Percentiles rank a stretch among this genome's conserved stretches.
These are phyloP conservation scores for Fagopyrum homotropicum DNA, from an alignment of 148 eudicot species.

Conservation along the genomic window DNA sequence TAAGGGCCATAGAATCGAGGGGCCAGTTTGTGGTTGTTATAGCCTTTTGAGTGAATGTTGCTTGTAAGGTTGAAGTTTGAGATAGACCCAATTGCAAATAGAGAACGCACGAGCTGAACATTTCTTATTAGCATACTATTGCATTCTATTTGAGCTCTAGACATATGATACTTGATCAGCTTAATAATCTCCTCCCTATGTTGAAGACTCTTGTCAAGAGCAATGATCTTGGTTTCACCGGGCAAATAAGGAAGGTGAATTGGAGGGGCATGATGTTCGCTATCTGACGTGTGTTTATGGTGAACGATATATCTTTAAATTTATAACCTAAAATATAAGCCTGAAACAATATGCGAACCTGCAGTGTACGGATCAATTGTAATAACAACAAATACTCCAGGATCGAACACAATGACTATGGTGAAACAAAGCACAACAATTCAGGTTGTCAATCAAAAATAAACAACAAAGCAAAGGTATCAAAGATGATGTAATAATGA, in stretches of 20 bases:
- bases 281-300: too few relatives aligned
- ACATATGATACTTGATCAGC: not conserved
- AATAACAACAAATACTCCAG: too few relatives aligned
- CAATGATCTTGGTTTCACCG: not conserved
- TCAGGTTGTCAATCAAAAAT: too few relatives aligned
- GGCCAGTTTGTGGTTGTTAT: not conserved
- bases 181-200: not conserved
- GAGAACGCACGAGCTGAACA: not conserved
- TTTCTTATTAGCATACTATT: not conserved
- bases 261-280: too few relatives aligned
- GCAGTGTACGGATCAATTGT: too few relatives aligned
- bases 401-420: too few relatives aligned
- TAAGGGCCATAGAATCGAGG: not conserved
- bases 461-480: too few relatives aligned
- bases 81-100: not conserved
- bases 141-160: not conserved
- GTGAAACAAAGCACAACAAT: too few relatives aligned
- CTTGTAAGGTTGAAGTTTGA: not conserved
- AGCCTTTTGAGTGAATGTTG: not conserved
- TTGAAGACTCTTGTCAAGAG: not conserved
- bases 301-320: too few relatives aligned
- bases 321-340: too few relatives aligned
- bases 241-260: not conserved
- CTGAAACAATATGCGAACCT: too few relatives aligned
- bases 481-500: too few relatives aligned